phyloP scores from a whole-genome alignment of 257 asterid species.

The Prunella vulgaris region DNA sequence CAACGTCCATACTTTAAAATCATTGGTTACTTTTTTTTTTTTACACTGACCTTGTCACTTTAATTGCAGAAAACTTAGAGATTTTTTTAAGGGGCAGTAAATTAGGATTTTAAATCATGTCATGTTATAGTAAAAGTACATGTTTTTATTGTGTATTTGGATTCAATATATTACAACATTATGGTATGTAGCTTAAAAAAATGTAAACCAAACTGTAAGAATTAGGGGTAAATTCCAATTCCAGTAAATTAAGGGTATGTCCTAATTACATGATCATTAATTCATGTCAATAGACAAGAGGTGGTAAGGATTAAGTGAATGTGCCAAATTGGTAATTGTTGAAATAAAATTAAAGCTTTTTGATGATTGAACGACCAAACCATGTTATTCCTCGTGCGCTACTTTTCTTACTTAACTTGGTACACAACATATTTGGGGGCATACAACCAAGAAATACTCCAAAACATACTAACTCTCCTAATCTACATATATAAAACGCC shows the following conservation, averaged over 20 bases:
- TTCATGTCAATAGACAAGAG: neutral
- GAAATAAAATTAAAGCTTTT: neutral
- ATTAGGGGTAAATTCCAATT: too few species aligned
- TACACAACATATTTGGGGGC: neutral
- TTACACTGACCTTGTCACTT: neutral
- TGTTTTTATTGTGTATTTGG: too few species aligned
- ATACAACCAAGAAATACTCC: neutral
- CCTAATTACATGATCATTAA: too few species aligned
- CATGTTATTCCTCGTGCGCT: slow-evolving; percentile 34
- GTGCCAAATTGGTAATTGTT: neutral
- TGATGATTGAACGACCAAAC: slow-evolving; percentile 26
- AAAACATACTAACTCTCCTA: neutral
- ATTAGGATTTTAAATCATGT: too few species aligned
- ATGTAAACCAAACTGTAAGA: too few species aligned
- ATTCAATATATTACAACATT: too few species aligned
- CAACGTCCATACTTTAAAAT: neutral
- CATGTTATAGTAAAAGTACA: too few species aligned
- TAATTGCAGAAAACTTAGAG: neutral
- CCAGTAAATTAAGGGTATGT: too few species aligned
- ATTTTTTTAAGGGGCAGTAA: neutral
- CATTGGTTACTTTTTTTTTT: neutral
- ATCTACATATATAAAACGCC: neutral
- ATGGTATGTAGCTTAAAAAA: too few species aligned
- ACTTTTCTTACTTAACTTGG: slow-evolving; percentile 12
- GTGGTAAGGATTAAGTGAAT: neutral